Conservation (phyloP, 345 rosid genomes). For the Bretschneidera sinensis region DNA sequence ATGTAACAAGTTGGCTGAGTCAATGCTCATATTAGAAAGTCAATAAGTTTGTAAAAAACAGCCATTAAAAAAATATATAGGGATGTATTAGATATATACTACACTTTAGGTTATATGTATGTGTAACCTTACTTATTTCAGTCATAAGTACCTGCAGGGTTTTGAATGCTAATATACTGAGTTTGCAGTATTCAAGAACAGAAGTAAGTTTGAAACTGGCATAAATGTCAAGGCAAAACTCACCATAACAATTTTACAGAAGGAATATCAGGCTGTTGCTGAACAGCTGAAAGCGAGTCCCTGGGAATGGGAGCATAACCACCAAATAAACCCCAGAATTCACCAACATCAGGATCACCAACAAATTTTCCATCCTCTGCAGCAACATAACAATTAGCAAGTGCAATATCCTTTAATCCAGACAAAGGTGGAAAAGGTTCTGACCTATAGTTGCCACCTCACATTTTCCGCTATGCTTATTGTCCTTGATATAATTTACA, state of each 20-base stretch:
- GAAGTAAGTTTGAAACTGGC: background rate
- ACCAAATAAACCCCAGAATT: constrained; percentile 91
- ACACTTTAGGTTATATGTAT: too few species aligned
- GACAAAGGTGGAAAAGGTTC: constrained; percentile 12
- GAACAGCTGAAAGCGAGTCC: constrained; percentile 36
- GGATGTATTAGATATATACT: too few species aligned
- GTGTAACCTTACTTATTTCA: too few species aligned
- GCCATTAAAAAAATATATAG: background rate
- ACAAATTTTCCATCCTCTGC: constrained; percentile 89
- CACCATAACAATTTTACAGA: constrained; percentile 56
- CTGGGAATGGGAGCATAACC: constrained; percentile 91
- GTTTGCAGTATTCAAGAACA: background rate
- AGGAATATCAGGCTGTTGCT: constrained; percentile 32
- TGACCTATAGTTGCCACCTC: constrained; percentile 75
- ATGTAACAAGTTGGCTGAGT: background rate
- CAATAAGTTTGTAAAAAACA: too few species aligned
- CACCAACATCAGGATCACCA: constrained; percentile 82
- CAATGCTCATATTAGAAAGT: background rate
- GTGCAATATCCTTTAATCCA: constrained; percentile 3
- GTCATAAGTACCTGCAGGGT: background rate
- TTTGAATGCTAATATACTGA: background rate
- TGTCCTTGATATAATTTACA: constrained; percentile 60
- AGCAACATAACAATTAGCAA: constrained; percentile 21
- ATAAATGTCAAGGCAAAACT: constrained; percentile 14
- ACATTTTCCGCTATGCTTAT: constrained; percentile 70